These are phyloP conservation scores for Coniochaeta sp. DNA, from an alignment of 2,329 filamentous ascomycete species.

Conservation along the genomic window DNA sequence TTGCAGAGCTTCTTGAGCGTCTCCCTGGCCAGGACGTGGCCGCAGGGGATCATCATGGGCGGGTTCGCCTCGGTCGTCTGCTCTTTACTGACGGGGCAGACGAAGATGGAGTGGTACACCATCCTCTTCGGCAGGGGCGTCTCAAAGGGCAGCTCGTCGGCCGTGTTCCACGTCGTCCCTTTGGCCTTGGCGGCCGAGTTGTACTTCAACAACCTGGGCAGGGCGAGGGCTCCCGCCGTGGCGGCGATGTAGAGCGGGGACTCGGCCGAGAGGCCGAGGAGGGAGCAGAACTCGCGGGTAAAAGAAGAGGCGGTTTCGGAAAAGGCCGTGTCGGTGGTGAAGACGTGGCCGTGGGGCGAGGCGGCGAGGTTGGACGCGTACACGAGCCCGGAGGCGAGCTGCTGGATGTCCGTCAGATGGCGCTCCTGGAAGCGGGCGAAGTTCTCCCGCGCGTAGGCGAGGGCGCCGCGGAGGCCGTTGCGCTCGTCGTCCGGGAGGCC, in stretches of 20 bases:
- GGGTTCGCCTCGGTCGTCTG: constrained; percentile 91
- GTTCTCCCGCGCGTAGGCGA: constrained; percentile 67
- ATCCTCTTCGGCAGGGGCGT: constrained; percentile 52
- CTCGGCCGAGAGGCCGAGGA: constrained; percentile 83
- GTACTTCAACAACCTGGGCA: constrained; percentile 84
- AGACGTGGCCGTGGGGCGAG: constrained; percentile 75
- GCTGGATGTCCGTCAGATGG: constrained; percentile 72
- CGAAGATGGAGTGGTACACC: constrained; percentile 92
- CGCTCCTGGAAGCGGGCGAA: constrained; percentile 69
- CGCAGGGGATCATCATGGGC: constrained; percentile 94
- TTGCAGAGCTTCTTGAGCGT: constrained; percentile 75
- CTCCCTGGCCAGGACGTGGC: constrained; percentile 86
- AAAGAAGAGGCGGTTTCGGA: constrained; percentile 81
- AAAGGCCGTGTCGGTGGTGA: constrained; percentile 59
- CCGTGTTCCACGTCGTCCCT: constrained; percentile 89
- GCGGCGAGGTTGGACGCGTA: constrained; percentile 66
- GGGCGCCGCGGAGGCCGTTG: constrained; percentile 56
- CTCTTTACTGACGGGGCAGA: constrained; percentile 94
- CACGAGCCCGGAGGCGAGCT: constrained; percentile 73
- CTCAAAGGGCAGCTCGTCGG: constrained; percentile 80
- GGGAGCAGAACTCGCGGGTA: constrained; percentile 87
- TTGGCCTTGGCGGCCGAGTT: constrained; percentile 82
- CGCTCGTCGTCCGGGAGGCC: constrained; percentile 45
- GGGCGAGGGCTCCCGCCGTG: constrained; percentile 84
- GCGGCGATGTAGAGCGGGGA: constrained; percentile 89